Evolutionary conservation across 345 rosid species (phyloP).

Genomic region (Excoecaria cochinchinensis): DNA sequence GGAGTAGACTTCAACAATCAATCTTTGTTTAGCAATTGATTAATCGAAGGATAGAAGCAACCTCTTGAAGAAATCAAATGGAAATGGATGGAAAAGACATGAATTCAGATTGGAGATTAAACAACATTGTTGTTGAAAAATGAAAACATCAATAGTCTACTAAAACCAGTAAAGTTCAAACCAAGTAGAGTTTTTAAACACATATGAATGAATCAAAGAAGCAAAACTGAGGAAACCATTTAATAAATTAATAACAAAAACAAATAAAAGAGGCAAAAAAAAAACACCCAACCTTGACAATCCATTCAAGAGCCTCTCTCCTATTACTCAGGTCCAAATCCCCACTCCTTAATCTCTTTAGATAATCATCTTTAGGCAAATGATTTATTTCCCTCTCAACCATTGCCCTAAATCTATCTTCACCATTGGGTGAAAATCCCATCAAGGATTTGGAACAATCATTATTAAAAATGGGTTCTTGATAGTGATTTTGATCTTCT

Average conservation of each 20-base stretch:
- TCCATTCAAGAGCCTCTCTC: conserved; percentile 58
- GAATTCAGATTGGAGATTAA: background rate
- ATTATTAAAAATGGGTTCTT: background rate
- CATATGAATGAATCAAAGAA: conserved; percentile 2
- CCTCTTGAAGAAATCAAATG: background rate
- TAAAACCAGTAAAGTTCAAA: background rate
- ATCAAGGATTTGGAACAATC: background rate
- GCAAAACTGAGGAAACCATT: background rate
- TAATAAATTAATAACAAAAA: background rate
- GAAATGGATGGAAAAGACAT: background rate
- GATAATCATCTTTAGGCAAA: conserved; percentile 28
- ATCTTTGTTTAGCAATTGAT: background rate
- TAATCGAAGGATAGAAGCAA: background rate
- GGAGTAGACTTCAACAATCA: background rate
- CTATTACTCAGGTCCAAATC: conserved; percentile 52
- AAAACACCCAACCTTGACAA: conserved; percentile 43
- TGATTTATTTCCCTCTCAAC: conserved; percentile 2
- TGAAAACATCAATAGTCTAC: background rate
- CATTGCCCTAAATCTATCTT: conserved; percentile 6
- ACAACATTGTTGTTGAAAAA: background rate
- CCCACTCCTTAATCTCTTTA: conserved; percentile 49
- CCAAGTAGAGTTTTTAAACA: background rate
- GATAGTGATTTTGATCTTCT: background rate
- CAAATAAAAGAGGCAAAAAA: too few species aligned
- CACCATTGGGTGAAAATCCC: background rate